Conservation (phyloP, 306 rosid species). For the Lathyrus sativus region DNA sequence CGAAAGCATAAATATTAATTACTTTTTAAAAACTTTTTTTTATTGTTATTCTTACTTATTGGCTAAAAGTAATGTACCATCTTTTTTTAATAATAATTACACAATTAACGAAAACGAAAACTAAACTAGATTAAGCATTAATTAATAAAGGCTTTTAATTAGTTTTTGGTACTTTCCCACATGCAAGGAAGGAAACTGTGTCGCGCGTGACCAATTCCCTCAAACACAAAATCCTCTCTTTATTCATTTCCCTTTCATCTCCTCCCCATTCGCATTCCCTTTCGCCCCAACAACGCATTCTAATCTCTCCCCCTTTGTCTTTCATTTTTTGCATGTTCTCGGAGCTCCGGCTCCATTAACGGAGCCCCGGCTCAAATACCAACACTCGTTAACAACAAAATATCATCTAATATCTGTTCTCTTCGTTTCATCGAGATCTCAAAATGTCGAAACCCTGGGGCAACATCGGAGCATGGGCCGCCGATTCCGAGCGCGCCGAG, state of each 20-base stretch:
- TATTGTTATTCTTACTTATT: no score
- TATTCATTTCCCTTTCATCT: not conserved
- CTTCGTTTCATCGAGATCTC: slow-evolving; percentile 44
- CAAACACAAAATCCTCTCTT: not conserved
- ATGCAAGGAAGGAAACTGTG: slow-evolving; percentile 21
- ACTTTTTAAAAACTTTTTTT: no score
- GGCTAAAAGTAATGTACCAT: not conserved
- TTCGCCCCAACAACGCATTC: slow-evolving; percentile 20
- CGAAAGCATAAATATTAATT: no score
- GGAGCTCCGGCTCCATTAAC: slow-evolving; percentile 80
- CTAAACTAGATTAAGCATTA: slow-evolving; percentile 13
- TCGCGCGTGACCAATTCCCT: slow-evolving; percentile 35
- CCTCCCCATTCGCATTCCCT: slow-evolving; percentile 11
- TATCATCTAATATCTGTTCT: not conserved
- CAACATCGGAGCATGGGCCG: slow-evolving; percentile 92
- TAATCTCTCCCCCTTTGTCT: not conserved
- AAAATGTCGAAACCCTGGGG: slow-evolving; percentile 92
- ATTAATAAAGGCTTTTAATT: not conserved
- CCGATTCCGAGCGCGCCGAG: slow-evolving; percentile 87
- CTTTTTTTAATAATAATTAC: not conserved
- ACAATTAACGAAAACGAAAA: not conserved
- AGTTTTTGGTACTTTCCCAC: slow-evolving; percentile 14
- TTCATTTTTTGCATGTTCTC: slow-evolving; percentile 47
- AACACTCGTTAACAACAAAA: not conserved
- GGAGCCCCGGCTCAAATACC: slow-evolving; percentile 63